phyloP scores from a whole-genome alignment of 345 rosid species.

The Gynandropsis gynandra region DNA sequence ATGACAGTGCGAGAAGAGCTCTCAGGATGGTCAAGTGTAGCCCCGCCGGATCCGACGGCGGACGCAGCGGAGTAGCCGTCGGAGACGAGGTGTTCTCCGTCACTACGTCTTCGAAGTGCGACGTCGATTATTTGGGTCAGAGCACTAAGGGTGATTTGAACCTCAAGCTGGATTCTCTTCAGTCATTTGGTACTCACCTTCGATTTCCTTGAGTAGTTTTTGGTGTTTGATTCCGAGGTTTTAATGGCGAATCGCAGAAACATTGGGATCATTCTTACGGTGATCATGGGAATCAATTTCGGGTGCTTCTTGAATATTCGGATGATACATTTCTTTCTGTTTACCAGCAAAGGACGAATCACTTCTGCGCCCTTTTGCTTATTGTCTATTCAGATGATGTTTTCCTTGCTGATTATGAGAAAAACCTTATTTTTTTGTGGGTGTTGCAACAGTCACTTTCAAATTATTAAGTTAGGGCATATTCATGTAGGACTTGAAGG shows the following conservation, averaged over 20 bases:
- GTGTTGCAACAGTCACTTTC: neutral
- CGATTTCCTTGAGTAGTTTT: constrained; percentile 1
- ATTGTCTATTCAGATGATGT: constrained; percentile 2
- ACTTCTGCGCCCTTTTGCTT: neutral
- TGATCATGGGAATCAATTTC: constrained; percentile 4
- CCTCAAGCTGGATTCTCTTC: constrained; percentile 57
- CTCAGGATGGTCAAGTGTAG: constrained; percentile 27
- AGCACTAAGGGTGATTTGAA: constrained; percentile 95
- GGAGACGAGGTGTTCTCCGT: constrained; percentile 61
- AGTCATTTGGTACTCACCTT: constrained; percentile 26
- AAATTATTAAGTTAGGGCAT: constrained; percentile 14
- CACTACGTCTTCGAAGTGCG: constrained; percentile 50
- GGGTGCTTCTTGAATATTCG: neutral
- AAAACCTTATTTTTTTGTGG: constrained; percentile 16
- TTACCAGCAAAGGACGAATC: constrained; percentile 9
- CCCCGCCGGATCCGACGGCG: constrained; percentile 25
- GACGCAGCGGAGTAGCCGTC: constrained; percentile 20
- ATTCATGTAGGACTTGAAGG: constrained; percentile 44
- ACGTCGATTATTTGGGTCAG: constrained; percentile 89
- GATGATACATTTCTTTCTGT: neutral
- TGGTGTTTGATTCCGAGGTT: neutral
- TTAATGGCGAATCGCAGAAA: neutral
- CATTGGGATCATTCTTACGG: neutral
- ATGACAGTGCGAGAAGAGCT: constrained; percentile 16
- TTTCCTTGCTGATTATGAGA: neutral